These are phyloP conservation scores for Starmerella scarabaei DNA, from an alignment of 805 yeast species.

Conservation along the genomic window DNA sequence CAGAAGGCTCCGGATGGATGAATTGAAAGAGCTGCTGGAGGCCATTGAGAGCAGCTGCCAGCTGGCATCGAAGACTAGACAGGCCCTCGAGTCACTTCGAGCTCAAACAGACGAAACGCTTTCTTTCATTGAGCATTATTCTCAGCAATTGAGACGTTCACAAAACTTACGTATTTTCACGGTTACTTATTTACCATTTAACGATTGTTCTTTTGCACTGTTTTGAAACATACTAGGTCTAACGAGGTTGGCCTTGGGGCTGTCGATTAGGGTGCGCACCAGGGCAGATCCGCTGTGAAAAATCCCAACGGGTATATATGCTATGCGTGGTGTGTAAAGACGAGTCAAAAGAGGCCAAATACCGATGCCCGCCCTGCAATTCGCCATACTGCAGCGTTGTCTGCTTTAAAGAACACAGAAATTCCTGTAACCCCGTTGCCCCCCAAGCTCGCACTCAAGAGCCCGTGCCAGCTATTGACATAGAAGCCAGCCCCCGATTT, in stretches of 20 bases:
- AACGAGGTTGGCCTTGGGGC: not conserved
- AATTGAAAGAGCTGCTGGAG: not conserved
- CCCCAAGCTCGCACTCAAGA: not conserved
- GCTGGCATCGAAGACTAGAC: not conserved
- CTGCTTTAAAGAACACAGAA: constrained; percentile 41
- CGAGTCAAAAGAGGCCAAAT: constrained; percentile 25
- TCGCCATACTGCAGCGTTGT: constrained; percentile 38
- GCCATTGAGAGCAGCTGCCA: not conserved
- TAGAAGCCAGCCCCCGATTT: not conserved
- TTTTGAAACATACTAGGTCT: not conserved
- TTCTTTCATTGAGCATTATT: not conserved
- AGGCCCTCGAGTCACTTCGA: constrained; percentile 1
- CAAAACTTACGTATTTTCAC: not conserved
- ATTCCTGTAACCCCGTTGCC: constrained; percentile 26
- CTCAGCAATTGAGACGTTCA: not conserved
- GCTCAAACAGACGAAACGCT: not conserved
- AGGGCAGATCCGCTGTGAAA: not conserved
- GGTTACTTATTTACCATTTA: not conserved
- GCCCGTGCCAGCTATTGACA: not conserved
- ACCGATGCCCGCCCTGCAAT: constrained; percentile 45
- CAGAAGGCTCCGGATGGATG: not conserved
- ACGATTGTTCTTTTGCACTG: not conserved
- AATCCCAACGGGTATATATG: no score
- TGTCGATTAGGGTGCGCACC: not conserved
- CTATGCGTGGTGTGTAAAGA: constrained; percentile 11